These are phyloP conservation scores for Linum trigynum DNA, from an alignment of 345 rosid species.

Conservation along the genomic window DNA sequence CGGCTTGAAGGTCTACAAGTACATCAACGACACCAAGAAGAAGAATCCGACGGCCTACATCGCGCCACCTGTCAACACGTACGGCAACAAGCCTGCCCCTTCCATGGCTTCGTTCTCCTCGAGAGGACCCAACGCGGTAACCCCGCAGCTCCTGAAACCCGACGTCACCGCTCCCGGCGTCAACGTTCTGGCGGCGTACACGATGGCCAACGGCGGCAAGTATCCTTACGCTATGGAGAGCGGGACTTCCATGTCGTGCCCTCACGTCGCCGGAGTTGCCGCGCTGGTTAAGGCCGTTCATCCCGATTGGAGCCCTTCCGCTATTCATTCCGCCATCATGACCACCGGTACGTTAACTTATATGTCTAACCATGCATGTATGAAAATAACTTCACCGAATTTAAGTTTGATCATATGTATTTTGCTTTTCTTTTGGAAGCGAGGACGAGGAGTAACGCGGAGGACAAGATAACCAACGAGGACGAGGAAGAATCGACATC, in stretches of 20 bases:
- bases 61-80: too few relatives aligned
- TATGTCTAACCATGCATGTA: not conserved
- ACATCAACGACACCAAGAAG: conserved; percentile 33
- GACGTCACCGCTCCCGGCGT: conserved; percentile 2
- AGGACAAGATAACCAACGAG: not conserved
- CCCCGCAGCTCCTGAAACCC: not conserved
- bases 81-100: conserved; percentile 12
- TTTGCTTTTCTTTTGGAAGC: not conserved
- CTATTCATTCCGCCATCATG: not conserved
- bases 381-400: too few relatives aligned
- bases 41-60: too few relatives aligned
- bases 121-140: conserved; percentile 13
- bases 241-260: conserved; percentile 1
- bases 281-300: not conserved
- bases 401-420: too few relatives aligned
- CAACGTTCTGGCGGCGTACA: not conserved
- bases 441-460: not conserved
- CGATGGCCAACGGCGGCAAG: not conserved
- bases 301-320: not conserved
- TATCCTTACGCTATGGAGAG: not conserved
- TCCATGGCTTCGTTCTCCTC: conserved; percentile 18
- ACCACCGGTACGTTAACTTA: not conserved
- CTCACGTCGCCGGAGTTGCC: not conserved
- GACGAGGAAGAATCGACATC: not conserved
- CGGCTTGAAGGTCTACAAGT: conserved; percentile 33